These are phyloP conservation scores for Phytopythium delawarense DNA, from an alignment of 352 stramenopile species.

Conservation along the genomic window DNA sequence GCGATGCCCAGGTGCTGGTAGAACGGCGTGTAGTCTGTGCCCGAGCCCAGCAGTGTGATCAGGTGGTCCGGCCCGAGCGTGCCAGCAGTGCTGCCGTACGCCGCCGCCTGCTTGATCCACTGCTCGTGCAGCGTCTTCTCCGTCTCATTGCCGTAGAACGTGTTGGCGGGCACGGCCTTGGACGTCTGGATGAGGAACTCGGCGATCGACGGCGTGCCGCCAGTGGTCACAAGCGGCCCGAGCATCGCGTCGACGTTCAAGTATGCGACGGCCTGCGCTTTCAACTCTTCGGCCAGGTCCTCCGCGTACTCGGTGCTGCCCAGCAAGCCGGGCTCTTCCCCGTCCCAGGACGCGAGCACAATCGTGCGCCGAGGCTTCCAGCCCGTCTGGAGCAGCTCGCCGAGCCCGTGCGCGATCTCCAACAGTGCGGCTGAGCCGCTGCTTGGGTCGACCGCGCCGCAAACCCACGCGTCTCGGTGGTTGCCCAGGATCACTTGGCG, in stretches of 20 bases:
- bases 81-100: slow-evolving; percentile 11
- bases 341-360: slow-evolving; percentile 71
- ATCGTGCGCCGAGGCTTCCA: slow-evolving; percentile 67
- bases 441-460: slow-evolving; percentile 79
- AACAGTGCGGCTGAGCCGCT: slow-evolving; percentile 73
- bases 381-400: slow-evolving; percentile 44
- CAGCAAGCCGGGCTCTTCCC: slow-evolving; percentile 76
- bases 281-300: slow-evolving; percentile 41
- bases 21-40: slow-evolving; percentile 79
- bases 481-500: slow-evolving; percentile 78
- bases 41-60: slow-evolving; percentile 55
- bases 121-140: slow-evolving; percentile 30
- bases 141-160: slow-evolving; percentile 31
- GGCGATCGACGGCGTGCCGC: slow-evolving; percentile 58
- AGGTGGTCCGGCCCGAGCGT: slow-evolving; percentile 46
- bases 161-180: slow-evolving; percentile 45
- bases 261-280: slow-evolving; percentile 67
- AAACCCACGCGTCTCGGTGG: slow-evolving; percentile 89
- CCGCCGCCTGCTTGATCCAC: slow-evolving; percentile 22
- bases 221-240: slow-evolving; percentile 45
- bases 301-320: slow-evolving; percentile 85
- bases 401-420: slow-evolving; percentile 69
- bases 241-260: slow-evolving; percentile 83
- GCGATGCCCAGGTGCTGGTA: slow-evolving; percentile 85
- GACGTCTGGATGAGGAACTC: slow-evolving; percentile 50